Conservation (phyloP, 345 rosid genomes). For the Rhodomyrtus tomentosa region DNA sequence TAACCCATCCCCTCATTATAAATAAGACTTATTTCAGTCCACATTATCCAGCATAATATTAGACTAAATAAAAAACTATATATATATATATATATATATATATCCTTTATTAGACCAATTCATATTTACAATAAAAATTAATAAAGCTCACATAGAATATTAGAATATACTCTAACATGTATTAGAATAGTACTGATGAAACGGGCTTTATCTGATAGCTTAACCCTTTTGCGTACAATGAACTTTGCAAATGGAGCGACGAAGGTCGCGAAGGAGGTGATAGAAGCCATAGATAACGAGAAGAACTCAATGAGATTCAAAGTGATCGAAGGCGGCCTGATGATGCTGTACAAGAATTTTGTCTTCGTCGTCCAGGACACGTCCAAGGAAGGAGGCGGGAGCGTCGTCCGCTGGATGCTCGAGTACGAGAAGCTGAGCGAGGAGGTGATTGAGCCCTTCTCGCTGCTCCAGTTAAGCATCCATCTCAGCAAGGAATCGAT, state of each 20-base stretch:
- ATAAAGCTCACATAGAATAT: no score
- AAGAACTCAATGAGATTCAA: constrained; percentile 17
- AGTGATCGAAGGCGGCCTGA: constrained; percentile 25
- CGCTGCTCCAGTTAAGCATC: constrained; percentile 11
- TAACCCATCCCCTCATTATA: no score
- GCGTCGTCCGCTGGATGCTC: constrained; percentile 17
- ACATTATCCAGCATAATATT: no score
- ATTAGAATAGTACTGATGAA: no score
- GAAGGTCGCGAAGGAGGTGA: constrained; percentile 13
- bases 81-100: no score
- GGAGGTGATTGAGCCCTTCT: constrained; percentile 18
- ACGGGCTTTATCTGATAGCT: not conserved
- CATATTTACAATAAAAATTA: no score
- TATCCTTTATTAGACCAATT: no score
- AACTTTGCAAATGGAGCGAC: constrained; percentile 8
- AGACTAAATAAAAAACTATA: no score
- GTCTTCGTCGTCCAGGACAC: constrained; percentile 6
- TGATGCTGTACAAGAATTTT: constrained; percentile 21
- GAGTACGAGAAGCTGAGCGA: constrained; percentile 23
- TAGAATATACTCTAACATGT: no score
- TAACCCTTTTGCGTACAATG: not conserved
- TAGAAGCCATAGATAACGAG: constrained; percentile 29
- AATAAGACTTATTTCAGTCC: no score
- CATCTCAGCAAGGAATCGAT: constrained; percentile 19
- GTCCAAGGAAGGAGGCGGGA: constrained; percentile 11